A percentile compares a stretch with the other conserved stretches of the same genome.
These are phyloP conservation scores for Chrysanthemum seticuspe DNA, from an alignment of 129 eudicot genomes.

Conservation along the genomic window DNA sequence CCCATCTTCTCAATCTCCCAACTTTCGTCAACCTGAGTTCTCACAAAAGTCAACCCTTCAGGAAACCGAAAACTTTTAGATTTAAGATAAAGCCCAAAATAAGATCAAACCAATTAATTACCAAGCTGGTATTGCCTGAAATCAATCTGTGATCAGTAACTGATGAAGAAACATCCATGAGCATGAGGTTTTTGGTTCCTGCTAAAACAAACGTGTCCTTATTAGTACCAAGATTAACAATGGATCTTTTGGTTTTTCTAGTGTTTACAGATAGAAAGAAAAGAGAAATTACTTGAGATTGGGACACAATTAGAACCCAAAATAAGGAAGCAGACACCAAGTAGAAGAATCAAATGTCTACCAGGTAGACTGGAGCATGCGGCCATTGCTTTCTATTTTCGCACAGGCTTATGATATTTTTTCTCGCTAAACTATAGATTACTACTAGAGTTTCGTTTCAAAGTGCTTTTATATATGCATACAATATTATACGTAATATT, in stretches of 20 bases:
- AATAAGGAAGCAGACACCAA: background rate
- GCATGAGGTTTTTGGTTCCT: background rate
- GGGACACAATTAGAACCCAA: background rate
- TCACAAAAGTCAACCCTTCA: background rate
- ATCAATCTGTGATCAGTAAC: background rate
- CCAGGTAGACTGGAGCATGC: background rate
- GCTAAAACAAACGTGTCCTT: background rate
- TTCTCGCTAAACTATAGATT: no score
- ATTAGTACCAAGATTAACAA: background rate
- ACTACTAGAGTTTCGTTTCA: background rate
- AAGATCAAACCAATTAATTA: background rate
- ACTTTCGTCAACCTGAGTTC: background rate
- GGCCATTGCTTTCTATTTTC: slow-evolving; percentile 3
- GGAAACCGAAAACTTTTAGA: background rate
- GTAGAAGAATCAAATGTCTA: background rate
- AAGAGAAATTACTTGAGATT: background rate
- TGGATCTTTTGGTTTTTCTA: background rate
- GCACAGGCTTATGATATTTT: background rate
- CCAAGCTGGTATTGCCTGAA: background rate
- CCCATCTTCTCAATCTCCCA: slow-evolving; percentile 6
- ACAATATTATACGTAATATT: no score
- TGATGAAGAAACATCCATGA: background rate
- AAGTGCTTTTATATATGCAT: background rate
- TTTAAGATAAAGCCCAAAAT: no score
- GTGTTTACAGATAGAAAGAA: no score